Evolutionary conservation across 129 eudicot species (phyloP).

Genomic region (Flaveria trinervia): DNA sequence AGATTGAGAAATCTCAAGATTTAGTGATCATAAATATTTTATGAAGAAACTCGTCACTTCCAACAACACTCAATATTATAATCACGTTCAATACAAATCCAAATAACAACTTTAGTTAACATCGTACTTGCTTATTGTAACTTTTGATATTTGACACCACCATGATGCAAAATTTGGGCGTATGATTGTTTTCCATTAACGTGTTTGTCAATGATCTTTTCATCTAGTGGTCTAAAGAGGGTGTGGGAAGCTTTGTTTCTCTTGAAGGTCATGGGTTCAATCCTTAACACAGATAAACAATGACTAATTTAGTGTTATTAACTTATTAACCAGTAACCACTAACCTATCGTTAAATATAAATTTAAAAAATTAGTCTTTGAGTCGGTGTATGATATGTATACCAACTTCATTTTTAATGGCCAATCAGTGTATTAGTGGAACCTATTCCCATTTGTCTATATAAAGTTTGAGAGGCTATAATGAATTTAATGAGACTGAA

Average conservation of each 20-base stretch:
- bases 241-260: too few relatives aligned
- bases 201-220: not conserved
- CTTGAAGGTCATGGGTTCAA: too few relatives aligned
- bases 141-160: not conserved
- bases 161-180: not conserved
- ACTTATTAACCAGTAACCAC: too few relatives aligned
- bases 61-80: not conserved
- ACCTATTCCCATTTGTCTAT: slow-evolving; percentile 20
- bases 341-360: too few relatives aligned
- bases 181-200: not conserved
- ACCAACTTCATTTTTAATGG: not conserved
- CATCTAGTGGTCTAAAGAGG: too few relatives aligned
- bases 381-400: slow-evolving; percentile 1
- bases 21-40: too few relatives aligned
- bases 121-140: not conserved
- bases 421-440: slow-evolving; percentile 18
- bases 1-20: too few relatives aligned
- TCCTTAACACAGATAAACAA: too few relatives aligned
- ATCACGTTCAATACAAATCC: not conserved
- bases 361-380: not conserved
- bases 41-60: too few relatives aligned
- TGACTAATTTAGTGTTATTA: too few relatives aligned
- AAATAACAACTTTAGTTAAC: not conserved
- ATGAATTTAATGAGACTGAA: slow-evolving; percentile 79
- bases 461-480: slow-evolving; percentile 34